A percentile compares a stretch with the other conserved stretches of the same genome.
Evolutionary conservation across 139 green algal species (phyloP).

Genomic region (Deuterostichococcus epilithicus): DNA sequence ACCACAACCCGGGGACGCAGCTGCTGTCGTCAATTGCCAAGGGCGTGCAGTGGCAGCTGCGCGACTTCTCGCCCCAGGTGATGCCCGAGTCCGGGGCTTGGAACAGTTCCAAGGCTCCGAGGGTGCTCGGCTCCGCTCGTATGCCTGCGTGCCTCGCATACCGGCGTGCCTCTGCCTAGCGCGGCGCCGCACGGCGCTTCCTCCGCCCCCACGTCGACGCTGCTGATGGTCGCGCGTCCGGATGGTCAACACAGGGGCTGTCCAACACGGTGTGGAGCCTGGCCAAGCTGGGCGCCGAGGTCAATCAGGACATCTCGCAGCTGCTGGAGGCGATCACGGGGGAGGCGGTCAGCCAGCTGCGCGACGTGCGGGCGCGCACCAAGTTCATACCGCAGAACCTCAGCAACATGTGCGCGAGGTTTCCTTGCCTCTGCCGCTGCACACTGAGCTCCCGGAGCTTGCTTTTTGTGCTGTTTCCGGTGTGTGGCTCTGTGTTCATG

Average conservation of each 20-base stretch:
- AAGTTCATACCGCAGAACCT: constrained; percentile 27
- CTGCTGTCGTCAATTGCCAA: constrained; percentile 9
- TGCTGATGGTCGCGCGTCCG: too few species aligned
- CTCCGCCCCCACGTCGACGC: too few species aligned
- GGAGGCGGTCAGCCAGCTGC: constrained; percentile 14
- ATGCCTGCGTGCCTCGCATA: not conserved
- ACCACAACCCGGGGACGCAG: constrained; percentile 6
- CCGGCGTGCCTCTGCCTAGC: not conserved
- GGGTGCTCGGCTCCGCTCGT: not conserved
- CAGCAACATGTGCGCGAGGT: constrained; percentile 18
- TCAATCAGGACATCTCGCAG: not conserved
- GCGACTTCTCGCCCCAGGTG: constrained; percentile 31
- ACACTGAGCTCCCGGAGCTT: too few species aligned
- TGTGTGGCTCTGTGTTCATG: too few species aligned
- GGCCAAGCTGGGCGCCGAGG: constrained; percentile 18
- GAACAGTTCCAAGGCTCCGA: not conserved
- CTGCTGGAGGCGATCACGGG: constrained; percentile 19
- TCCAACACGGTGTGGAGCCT: constrained; percentile 40
- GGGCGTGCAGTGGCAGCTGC: constrained; percentile 4
- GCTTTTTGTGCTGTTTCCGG: too few species aligned
- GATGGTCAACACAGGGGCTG: constrained; percentile 19
- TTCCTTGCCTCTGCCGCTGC: too few species aligned
- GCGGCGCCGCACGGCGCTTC: not conserved
- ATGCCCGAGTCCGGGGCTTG: not conserved
- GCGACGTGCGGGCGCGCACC: constrained; percentile 4